Percentiles rank a stretch among this genome's conserved stretches.
Conservation (phyloP, 2,329 filamentous ascomycete genomes). For the Penicillium sp. region DNA sequence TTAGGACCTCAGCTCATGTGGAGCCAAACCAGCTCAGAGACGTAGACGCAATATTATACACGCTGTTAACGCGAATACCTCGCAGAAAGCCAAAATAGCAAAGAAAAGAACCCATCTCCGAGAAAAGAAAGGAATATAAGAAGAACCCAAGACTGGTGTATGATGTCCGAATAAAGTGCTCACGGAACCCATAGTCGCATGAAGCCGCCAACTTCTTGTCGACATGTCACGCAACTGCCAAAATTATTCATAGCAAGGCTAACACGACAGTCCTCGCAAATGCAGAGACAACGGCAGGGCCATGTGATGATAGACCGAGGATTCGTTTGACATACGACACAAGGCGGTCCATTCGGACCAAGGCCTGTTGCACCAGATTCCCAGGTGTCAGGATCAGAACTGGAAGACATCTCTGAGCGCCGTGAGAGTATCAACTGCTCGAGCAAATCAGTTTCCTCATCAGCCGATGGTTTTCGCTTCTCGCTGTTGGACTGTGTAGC, state of each 20-base stretch:
- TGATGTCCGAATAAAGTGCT: background rate
- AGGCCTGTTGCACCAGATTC: slow-evolving; percentile 71
- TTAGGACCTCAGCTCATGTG: background rate
- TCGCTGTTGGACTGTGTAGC: slow-evolving; percentile 17
- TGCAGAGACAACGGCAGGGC: slow-evolving; percentile 91
- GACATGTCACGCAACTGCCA: slow-evolving; percentile 92
- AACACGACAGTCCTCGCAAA: slow-evolving; percentile 94
- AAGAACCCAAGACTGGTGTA: background rate
- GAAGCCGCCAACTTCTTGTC: slow-evolving; percentile 84
- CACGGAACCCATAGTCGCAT: slow-evolving; percentile 84
- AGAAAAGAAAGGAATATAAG: background rate
- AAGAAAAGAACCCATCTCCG: background rate
- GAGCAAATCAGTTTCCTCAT: slow-evolving; percentile 60
- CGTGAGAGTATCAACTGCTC: slow-evolving; percentile 61
- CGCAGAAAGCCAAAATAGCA: slow-evolving; percentile 1
- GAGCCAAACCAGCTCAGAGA: background rate
- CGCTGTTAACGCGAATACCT: slow-evolving; percentile 7
- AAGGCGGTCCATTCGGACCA: slow-evolving; percentile 75
- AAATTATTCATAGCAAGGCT: slow-evolving; percentile 97
- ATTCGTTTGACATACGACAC: slow-evolving; percentile 88
- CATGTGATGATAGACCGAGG: slow-evolving; percentile 88
- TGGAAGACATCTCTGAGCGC: slow-evolving; percentile 39
- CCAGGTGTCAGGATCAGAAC: slow-evolving; percentile 53
- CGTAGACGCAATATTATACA: slow-evolving; percentile 22
- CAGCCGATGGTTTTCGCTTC: slow-evolving; percentile 40